phyloP scores from a whole-genome alignment of 805 yeast species.

The Nakazawaea wickerhamii region DNA sequence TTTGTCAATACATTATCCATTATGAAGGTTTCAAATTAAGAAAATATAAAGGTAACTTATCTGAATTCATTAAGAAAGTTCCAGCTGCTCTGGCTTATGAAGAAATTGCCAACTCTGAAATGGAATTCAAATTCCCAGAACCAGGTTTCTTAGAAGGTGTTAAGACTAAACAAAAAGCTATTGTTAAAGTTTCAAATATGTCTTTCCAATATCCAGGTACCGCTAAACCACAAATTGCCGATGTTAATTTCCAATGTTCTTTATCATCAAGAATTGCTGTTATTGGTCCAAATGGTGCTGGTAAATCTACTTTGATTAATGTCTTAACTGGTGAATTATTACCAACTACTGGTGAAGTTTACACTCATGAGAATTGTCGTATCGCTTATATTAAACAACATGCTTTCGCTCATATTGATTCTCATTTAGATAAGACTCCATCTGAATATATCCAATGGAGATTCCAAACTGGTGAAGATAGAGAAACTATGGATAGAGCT shows the following conservation, averaged over 20 bases:
- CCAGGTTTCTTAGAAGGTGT: conserved; percentile 99
- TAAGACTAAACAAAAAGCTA: conserved; percentile 99
- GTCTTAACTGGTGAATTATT: conserved; percentile 99
- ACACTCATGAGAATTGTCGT: conserved; percentile 99
- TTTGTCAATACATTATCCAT: conserved; percentile 97
- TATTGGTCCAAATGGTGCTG: conserved; percentile 99
- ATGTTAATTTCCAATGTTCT: conserved; percentile 97
- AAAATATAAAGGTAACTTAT: conserved; percentile 99
- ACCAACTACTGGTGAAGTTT: conserved; percentile 98
- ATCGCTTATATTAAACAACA: conserved; percentile 99
- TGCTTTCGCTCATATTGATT: conserved; percentile 99
- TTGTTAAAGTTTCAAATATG: conserved; percentile 96
- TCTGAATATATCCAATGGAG: conserved; percentile 99
- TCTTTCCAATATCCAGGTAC: conserved; percentile 99
- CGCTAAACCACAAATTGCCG: conserved; percentile 84
- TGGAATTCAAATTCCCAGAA: conserved; percentile 97
- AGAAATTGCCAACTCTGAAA: conserved; percentile 97
- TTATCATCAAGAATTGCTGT: conserved; percentile 99
- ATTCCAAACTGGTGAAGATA: conserved; percentile 99
- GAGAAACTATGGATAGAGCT: conserved; percentile 99
- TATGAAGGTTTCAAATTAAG: conserved; percentile 99
- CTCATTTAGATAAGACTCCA: conserved; percentile 98
- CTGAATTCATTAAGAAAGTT: conserved; percentile 97
- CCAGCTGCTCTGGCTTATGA: conserved; percentile 98
- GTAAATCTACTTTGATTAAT: conserved; percentile 98